A percentile compares a stretch with the other conserved stretches of the same genome.
Evolutionary conservation across 1,284 basidiomycete genomes (phyloP).

Genomic region (Melampsora medusae): DNA sequence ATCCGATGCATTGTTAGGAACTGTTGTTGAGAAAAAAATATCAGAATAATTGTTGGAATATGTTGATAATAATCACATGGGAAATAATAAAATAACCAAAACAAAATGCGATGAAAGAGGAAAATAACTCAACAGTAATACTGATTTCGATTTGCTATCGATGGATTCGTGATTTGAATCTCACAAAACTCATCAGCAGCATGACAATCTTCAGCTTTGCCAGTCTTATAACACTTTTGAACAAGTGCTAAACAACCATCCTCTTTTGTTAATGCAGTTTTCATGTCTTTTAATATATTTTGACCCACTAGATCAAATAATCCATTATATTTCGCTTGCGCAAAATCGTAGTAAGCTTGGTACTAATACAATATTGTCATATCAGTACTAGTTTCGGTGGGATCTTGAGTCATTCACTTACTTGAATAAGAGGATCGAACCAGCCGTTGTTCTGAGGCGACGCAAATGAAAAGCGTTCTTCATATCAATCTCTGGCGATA

Average conservation of each 20-base stretch:
- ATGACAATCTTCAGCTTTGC: slow-evolving; percentile 23
- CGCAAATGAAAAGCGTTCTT: background rate
- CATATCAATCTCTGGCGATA: background rate
- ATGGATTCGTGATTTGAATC: slow-evolving; percentile 9
- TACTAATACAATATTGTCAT: slow-evolving; percentile 14
- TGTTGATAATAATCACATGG: background rate
- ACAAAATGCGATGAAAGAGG: background rate
- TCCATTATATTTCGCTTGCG: slow-evolving; percentile 39
- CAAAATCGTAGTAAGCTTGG: slow-evolving; percentile 33
- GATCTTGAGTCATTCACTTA: background rate
- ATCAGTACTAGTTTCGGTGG: background rate
- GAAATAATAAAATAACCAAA: background rate
- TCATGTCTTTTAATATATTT: background rate
- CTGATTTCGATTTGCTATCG: slow-evolving; percentile 24
- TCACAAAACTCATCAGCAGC: slow-evolving; percentile 30
- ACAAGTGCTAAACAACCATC: slow-evolving; percentile 24
- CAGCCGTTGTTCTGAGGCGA: slow-evolving; percentile 37
- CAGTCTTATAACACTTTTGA: slow-evolving; percentile 25
- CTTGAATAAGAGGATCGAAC: slow-evolving; percentile 39
- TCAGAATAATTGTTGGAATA: background rate
- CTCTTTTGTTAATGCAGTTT: slow-evolving; percentile 3
- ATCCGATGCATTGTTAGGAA: background rate
- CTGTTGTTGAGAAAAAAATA: background rate
- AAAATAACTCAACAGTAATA: slow-evolving; percentile 36
- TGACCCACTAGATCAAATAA: slow-evolving; percentile 20